phyloP scores from a whole-genome alignment of 2,329 filamentous ascomycete genomes.

The Huntiella decipiens region DNA sequence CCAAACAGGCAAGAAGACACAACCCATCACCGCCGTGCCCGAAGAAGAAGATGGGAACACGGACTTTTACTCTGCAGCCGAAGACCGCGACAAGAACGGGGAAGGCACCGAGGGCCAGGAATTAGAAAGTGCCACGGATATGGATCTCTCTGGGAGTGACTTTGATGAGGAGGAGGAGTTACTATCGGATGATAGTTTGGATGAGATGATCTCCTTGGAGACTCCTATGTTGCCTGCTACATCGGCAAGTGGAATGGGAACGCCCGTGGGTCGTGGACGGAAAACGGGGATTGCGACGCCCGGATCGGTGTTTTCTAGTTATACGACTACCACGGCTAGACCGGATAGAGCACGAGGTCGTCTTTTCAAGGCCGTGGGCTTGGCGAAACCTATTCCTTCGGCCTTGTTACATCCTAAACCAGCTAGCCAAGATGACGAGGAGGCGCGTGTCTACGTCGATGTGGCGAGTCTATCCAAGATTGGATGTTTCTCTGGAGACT shows the following conservation, averaged over 20 bases:
- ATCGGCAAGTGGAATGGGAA: slow-evolving; percentile 53
- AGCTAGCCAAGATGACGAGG: slow-evolving; percentile 57
- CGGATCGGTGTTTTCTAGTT: slow-evolving; percentile 74
- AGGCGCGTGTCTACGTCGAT: slow-evolving; percentile 79
- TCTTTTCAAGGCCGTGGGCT: slow-evolving; percentile 64
- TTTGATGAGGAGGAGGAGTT: slow-evolving; percentile 58
- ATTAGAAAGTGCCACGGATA: slow-evolving; percentile 39
- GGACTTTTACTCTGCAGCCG: slow-evolving; percentile 84
- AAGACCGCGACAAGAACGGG: slow-evolving; percentile 46
- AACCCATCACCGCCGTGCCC: slow-evolving; percentile 30
- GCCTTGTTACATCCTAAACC: slow-evolving; percentile 76
- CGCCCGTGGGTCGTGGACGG: slow-evolving; percentile 53
- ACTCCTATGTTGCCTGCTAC: slow-evolving; percentile 62
- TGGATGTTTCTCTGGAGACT: slow-evolving; percentile 93
- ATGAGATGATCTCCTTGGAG: slow-evolving; percentile 81
- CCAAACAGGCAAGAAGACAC: slow-evolving; percentile 32
- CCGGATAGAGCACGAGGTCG: slow-evolving; percentile 55
- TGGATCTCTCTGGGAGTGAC: slow-evolving; percentile 47
- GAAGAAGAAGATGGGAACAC: slow-evolving; percentile 71
- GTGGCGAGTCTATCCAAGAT: slow-evolving; percentile 70
- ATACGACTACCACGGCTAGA: slow-evolving; percentile 66
- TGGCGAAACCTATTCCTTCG: slow-evolving; percentile 52
- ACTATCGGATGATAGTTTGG: slow-evolving; percentile 75
- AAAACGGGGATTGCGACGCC: slow-evolving; percentile 57
- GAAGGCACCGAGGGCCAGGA: slow-evolving; percentile 36